Conservation (phyloP, 768 basidiomycete genomes). For the Tubosaeta brunneosetosa region DNA sequence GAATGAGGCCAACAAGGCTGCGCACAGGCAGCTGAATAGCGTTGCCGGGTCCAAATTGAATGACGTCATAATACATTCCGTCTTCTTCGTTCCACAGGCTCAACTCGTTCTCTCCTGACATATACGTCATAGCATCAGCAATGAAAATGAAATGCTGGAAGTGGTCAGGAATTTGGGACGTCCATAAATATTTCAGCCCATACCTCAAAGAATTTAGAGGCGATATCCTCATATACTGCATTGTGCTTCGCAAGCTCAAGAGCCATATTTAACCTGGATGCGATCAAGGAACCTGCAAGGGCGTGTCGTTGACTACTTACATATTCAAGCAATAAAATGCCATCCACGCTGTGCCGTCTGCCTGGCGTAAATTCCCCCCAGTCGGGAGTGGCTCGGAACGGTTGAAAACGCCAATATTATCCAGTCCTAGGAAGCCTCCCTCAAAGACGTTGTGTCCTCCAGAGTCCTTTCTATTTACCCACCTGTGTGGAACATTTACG, state of each 20-base stretch:
- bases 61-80: constrained; percentile 98
- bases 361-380: constrained; percentile 89
- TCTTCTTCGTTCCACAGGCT: constrained; percentile 96
- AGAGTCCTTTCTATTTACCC: constrained; percentile 97
- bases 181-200: constrained; percentile 3
- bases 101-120: constrained; percentile 67
- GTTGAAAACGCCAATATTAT: constrained; percentile 98
- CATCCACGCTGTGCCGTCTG: constrained; percentile 99
- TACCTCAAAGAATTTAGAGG: constrained; percentile 95
- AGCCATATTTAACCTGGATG: constrained; percentile 85
- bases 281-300: constrained; percentile 1
- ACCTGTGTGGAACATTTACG: constrained; percentile 44
- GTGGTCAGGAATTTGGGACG: constrained; percentile 12
- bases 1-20: constrained; percentile 96
- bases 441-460: constrained; percentile 97
- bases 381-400: constrained; percentile 95
- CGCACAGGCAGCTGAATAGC: constrained; percentile 91
- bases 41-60: constrained; percentile 76
- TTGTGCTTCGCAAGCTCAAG: constrained; percentile 98
- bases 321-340: constrained; percentile 98
- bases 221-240: constrained; percentile 96
- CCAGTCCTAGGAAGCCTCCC: constrained; percentile 95
- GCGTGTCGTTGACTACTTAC: constrained; percentile 38
- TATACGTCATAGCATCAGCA: constrained; percentile 96
- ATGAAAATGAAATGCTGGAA: constrained; percentile 94